These are phyloP conservation scores for Scheffersomyces parashehatae DNA, from an alignment of 1,139 yeast genomes.

Conservation along the genomic window DNA sequence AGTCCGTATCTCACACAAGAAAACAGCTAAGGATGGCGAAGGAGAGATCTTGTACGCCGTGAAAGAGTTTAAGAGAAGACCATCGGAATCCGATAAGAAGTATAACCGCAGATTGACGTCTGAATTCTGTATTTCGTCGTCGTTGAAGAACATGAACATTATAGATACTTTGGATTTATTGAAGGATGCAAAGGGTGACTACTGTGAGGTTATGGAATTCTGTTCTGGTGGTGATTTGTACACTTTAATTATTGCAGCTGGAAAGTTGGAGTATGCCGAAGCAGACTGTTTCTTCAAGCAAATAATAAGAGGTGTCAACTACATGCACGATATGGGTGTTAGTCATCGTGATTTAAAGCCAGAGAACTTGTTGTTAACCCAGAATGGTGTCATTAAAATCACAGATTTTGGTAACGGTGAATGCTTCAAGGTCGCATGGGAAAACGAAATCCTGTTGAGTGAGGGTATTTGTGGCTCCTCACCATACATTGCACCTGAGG, in stretches of 20 bases:
- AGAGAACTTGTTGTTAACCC: conserved; percentile 81
- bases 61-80: conserved; percentile 44
- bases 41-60: conserved; percentile 46
- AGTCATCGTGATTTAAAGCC: conserved; percentile 96
- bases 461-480: conserved; percentile 86
- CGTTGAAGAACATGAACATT: conserved; percentile 54
- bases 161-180: conserved; percentile 83
- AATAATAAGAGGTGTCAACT: conserved; percentile 83
- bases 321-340: conserved; percentile 97
- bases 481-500: conserved; percentile 97
- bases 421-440: conserved; percentile 98
- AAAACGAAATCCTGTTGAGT: conserved; percentile 75
- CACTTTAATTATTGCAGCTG: conserved; percentile 80
- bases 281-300: conserved; percentile 97
- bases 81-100: conserved; percentile 47
- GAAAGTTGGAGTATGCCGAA: conserved; percentile 79
- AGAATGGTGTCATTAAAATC: conserved; percentile 78
- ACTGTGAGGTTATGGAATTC: conserved; percentile 95
- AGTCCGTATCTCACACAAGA: conserved; percentile 48
- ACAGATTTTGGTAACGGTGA: conserved; percentile 97
- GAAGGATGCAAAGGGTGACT: conserved; percentile 89
- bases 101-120: conserved; percentile 46
- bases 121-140: conserved; percentile 50
- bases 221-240: conserved; percentile 95
- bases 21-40: conserved; percentile 10